Percentiles rank a stretch among this genome's conserved stretches.
These are phyloP conservation scores for Penicillium bovifimosum DNA, from an alignment of 495 filamentous ascomycete species.

Conservation along the genomic window DNA sequence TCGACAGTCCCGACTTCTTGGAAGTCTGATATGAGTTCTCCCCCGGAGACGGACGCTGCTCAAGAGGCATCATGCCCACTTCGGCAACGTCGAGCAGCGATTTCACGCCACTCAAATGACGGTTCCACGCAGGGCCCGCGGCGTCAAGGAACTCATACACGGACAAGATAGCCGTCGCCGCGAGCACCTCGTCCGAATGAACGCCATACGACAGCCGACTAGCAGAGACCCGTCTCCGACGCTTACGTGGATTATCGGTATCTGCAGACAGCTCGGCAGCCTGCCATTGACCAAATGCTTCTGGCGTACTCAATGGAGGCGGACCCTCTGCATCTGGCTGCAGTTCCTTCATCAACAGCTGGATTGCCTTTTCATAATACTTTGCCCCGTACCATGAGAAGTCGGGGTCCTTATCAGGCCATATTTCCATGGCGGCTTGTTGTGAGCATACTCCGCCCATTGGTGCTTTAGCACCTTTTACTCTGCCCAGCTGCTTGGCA, in stretches of 20 bases:
- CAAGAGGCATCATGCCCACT: constrained; percentile 57
- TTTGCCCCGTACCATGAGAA: constrained; percentile 54
- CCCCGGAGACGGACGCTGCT: constrained; percentile 38
- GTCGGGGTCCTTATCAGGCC: constrained; percentile 44
- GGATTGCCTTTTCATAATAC: constrained; percentile 60
- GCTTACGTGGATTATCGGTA: constrained; percentile 32
- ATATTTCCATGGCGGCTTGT: constrained; percentile 49
- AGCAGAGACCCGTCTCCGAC: constrained; percentile 35
- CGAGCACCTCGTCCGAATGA: constrained; percentile 55
- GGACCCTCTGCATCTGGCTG: constrained; percentile 39
- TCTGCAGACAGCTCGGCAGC: constrained; percentile 30
- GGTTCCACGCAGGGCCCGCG: constrained; percentile 54
- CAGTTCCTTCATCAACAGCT: constrained; percentile 55
- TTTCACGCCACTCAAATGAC: constrained; percentile 61
- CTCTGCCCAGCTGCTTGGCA: constrained; percentile 56
- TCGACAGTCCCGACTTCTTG: constrained; percentile 41
- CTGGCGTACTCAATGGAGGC: constrained; percentile 32
- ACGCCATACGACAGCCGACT: constrained; percentile 37
- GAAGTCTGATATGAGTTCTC: constrained; percentile 23
- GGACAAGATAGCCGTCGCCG: constrained; percentile 58
- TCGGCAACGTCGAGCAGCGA: constrained; percentile 57
- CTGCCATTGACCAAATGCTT: constrained; percentile 36
- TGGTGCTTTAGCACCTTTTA: constrained; percentile 45
- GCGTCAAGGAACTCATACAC: constrained; percentile 61
- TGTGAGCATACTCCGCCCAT: constrained; percentile 44